Base-by-base conservation (phyloP, 352 stramenopile genomes). In the Pythium chondricola region DNA sequence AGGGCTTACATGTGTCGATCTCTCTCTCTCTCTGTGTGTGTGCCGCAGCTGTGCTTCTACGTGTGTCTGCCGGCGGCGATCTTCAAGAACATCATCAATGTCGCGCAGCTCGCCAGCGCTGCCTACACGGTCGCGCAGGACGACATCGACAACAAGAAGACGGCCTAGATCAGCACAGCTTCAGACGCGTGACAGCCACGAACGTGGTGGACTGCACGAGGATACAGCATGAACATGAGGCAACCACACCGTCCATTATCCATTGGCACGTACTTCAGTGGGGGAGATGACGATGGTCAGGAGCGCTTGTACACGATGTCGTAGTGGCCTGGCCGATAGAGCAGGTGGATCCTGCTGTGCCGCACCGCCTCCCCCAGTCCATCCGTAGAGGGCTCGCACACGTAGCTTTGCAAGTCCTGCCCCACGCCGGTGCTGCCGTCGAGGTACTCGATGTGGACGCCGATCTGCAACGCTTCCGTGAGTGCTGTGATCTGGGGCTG, bases 231-330 rank as follows among this genome's bases (percentile, higher is more conserved):
- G 29, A 33, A 33, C 8, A 33, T 33, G 13, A 33, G 13, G 29
- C 8, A 33, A 33, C 13, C 13, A n/a, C n/a, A n/a, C n/a, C n/a
- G n/a, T n/a, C n/a, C n/a, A n/a, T n/a, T n/a, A n/a, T n/a, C n/a
- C n/a, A n/a, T n/a, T n/a, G n/a, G n/a, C n/a, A n/a, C n/a, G n/a
- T n/a, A n/a, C n/a, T n/a, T n/a, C n/a, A n/a, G n/a, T n/a, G n/a
- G 29, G 29, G 29, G 29, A 33, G n/a, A n/a, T n/a, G n/a, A n/a
- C n/a, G n/a, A n/a, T n/a, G n/a, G n/a, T n/a, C n/a, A n/a, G n/a
- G n/a, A n/a, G n/a, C n/a, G n/a, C n/a, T n/a, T n/a, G n/a, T 98
- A 98, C 44, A 98, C 67, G 43, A 97, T 93, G 63, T 98, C 93
- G 73, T 97, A 98, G 65, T 97, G 93, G 11, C 93, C 93, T 14